Evolutionary conservation across 108 stramenopile species (phyloP).

Genomic region (Skeletonema costatum): DNA sequence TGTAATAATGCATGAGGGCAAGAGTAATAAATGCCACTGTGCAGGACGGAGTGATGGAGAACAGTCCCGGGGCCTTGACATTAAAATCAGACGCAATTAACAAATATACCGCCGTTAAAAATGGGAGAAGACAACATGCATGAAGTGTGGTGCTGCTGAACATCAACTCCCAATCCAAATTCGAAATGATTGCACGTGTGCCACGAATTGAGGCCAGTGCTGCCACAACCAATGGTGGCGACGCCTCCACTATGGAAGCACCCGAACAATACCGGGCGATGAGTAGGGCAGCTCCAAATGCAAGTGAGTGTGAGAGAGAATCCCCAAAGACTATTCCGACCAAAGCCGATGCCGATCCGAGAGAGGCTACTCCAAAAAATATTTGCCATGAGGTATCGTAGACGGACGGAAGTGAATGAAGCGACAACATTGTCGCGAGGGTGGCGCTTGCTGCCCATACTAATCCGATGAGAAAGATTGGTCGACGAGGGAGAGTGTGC

Average conservation of each 20-base stretch:
- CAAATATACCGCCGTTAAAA: constrained; percentile 1
- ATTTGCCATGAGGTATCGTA: not conserved
- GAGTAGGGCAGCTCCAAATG: constrained; percentile 27
- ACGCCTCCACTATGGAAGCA: constrained; percentile 10
- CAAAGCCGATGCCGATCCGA: constrained; percentile 27
- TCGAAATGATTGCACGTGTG: not conserved
- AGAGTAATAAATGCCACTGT: constrained; percentile 18
- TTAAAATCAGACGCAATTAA: constrained; percentile 1
- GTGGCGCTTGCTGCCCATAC: constrained; percentile 4
- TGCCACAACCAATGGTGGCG: constrained; percentile 20
- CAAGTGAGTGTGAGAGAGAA: constrained; percentile 32
- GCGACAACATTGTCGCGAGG: constrained; percentile 16
- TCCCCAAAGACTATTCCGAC: constrained; percentile 36
- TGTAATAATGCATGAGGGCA: constrained; percentile 13
- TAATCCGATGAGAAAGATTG: constrained; percentile 15
- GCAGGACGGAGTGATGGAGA: constrained; percentile 9
- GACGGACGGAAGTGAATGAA: not conserved
- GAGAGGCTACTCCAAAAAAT: constrained; percentile 12
- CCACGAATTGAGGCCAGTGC: constrained; percentile 12
- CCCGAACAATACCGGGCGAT: constrained; percentile 1
- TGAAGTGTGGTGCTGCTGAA: not conserved
- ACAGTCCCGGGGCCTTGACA: not conserved
- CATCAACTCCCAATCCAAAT: constrained; percentile 1
- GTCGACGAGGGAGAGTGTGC: constrained; percentile 7
- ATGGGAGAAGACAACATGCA: constrained; percentile 13